These are phyloP conservation scores for Colletotrichum sublineola DNA, from an alignment of 2,329 filamentous ascomycete species.

Conservation along the genomic window DNA sequence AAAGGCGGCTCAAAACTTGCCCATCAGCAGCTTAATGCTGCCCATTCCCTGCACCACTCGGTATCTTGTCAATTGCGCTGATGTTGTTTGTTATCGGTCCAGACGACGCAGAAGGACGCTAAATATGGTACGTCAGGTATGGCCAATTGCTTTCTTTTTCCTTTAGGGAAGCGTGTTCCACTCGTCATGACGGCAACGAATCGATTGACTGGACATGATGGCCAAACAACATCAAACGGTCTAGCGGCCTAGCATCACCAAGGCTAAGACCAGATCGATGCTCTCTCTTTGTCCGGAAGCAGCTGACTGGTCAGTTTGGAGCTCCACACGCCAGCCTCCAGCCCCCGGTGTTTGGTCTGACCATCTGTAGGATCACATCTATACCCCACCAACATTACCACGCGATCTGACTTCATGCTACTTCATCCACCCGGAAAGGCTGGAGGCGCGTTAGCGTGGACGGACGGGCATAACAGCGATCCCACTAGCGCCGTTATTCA, in stretches of 20 bases:
- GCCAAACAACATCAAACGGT: not conserved
- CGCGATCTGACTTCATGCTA: slow-evolving; percentile 22
- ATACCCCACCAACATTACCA: slow-evolving; percentile 3
- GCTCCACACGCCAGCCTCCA: not conserved
- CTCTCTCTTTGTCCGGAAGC: not conserved
- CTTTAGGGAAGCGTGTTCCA: not conserved
- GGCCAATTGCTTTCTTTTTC: slow-evolving; percentile 25
- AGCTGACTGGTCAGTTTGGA: not conserved
- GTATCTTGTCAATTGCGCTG: not conserved
- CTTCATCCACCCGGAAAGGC: slow-evolving; percentile 21
- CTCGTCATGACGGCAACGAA: slow-evolving; percentile 8
- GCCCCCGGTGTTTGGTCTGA: not conserved
- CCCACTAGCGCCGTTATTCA: not conserved
- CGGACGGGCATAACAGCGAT: not conserved
- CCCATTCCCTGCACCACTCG: not conserved
- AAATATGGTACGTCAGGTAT: slow-evolving; percentile 3
- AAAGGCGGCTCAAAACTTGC: not conserved
- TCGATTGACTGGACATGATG: not conserved
- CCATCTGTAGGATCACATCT: not conserved
- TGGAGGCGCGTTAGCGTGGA: not conserved
- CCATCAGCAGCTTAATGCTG: not conserved
- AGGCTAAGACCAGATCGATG: not conserved
- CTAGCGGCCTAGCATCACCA: not conserved
- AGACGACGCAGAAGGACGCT: not conserved
- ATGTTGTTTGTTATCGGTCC: not conserved